Base-by-base conservation (phyloP, 2,329 filamentous ascomycete genomes). In the Botryotinia globosa region DNA sequence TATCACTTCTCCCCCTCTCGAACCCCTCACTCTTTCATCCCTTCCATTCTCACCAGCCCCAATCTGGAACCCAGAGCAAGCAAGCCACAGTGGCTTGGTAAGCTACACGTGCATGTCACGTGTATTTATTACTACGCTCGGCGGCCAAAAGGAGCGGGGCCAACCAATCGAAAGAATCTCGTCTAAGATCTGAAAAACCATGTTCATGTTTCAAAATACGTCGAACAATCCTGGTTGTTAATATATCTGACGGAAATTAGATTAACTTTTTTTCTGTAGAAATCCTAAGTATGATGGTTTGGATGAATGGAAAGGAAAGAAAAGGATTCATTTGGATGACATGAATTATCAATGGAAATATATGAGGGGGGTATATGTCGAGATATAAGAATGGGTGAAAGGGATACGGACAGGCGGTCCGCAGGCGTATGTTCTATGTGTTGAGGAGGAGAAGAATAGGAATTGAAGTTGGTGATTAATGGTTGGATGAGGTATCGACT, bases 181-280 rank as follows among this genome's bases (percentile, higher is more conserved):
- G 48, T 56, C 34, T 56, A 67, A 67, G 45, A 67, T 67, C 64
- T 67, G 34, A 22, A 22, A 32, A 39, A 12, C 34, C 34, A 29
- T 67, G 64, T 37, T 63, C 64, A 39, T 67, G 64, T 67, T 67
- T 67, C 64, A 67, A 29, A 39, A 54, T 25, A 16, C 45, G 9
- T 54, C 37, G 25, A 29, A 8, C 12, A 8, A 56, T 56, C 65
- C 65, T 56, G 9, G 65, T 29, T 56, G 12, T 66, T 64, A 65
- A 71, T 65, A 42, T 72, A 69, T 72, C 29, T 69, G 71, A 67
- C 45, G 64, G 71, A 63, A 48, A 37, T 22, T 69, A 69, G 66
- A 69, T 69, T 69, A 69, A 42, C 20, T 39, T n/a, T 20, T 20
- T 22, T n/a, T n/a, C 22, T n/a, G 45, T n/a, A 20, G n/a, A 45